These are phyloP conservation scores for Aspergillus amoenus DNA, from an alignment of 2,329 filamentous ascomycete genomes.

Conservation along the genomic window DNA sequence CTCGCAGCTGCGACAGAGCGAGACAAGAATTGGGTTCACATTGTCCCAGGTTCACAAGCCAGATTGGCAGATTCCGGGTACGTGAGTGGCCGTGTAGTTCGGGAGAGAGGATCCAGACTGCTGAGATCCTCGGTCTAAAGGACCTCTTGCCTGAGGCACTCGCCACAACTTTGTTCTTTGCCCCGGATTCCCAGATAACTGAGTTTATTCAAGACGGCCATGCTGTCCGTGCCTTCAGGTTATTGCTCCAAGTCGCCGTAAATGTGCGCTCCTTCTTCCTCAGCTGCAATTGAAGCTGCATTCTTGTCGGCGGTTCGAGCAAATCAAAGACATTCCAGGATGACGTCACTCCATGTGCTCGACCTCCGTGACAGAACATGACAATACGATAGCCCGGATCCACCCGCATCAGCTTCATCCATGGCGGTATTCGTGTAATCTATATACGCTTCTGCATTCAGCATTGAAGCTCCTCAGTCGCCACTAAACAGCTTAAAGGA, in stretches of 20 bases:
- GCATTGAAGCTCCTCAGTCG: not conserved
- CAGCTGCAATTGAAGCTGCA: not conserved
- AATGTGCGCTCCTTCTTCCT: not conserved
- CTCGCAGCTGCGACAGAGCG: not conserved
- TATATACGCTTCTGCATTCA: not conserved
- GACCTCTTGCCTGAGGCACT: constrained; percentile 16
- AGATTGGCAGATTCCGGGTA: constrained; percentile 26
- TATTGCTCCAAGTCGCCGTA: not conserved
- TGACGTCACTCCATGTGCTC: constrained; percentile 20
- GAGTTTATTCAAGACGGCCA: not conserved
- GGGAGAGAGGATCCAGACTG: constrained; percentile 38
- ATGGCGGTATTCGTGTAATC: not conserved
- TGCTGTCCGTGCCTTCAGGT: not conserved
- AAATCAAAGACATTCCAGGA: not conserved
- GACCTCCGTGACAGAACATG: constrained; percentile 11
- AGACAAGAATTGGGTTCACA: constrained; percentile 13
- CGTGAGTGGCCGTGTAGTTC: constrained; percentile 29
- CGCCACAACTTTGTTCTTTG: constrained; percentile 2
- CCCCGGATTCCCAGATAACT: not conserved
- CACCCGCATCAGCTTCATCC: no score
- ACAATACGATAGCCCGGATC: constrained; percentile 12
- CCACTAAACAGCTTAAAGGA: not conserved
- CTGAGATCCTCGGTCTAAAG: constrained; percentile 41
- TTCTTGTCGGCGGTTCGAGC: not conserved
- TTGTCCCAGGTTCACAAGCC: constrained; percentile 27